Base-by-base conservation (phyloP, 495 filamentous ascomycete genomes). In the Penicillium pancosmium region DNA sequence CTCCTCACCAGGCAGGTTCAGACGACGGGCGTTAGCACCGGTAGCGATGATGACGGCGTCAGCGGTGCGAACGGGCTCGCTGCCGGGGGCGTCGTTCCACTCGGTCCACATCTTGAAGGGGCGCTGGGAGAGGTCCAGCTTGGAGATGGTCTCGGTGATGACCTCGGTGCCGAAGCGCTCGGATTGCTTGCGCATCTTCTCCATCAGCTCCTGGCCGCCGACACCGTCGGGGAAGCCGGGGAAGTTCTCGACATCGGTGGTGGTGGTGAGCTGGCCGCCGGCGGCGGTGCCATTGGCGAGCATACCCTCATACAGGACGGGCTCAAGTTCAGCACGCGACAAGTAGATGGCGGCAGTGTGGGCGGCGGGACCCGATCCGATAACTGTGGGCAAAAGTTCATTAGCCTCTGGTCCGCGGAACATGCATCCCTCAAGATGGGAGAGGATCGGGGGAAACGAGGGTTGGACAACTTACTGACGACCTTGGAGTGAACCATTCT, bases 341-440 rank as follows among this genome's bases (percentile, higher is more conserved):
- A 97, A 88, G 74, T 98, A 98, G 71, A 98, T 85, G 64, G 93
- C 94, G 56, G 94, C 94, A 41, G 94, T 98, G 80, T 98, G 94
- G 71, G 92, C 94, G 62, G 92, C 94, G 54, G 94, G 94, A 80
- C 94, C 94, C 55, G 94, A 98, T 80, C 93, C 91, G 77, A 92
- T 87, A 68, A 92, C 76, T 77, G 65, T 21, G 63, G 51, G 61
- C 55, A 15, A 61, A 40, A 40, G 15, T 19, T 44, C 16, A 54
- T 68, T 60, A 67, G 54, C 33, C 47, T 31, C 2, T 31, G 27
- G 27, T 31, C 27, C 27, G 27, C 27, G 8, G 27, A 9, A 31
- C 27, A 31, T 31, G 27, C 27, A 7, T 31, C 2, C 27, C 6
- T 31, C 27, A 7, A 23, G 4, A 48, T 13, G 21, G 23, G 46